Base-by-base conservation (phyloP, 331 rosid species). In the Malus hybrid region DNA sequence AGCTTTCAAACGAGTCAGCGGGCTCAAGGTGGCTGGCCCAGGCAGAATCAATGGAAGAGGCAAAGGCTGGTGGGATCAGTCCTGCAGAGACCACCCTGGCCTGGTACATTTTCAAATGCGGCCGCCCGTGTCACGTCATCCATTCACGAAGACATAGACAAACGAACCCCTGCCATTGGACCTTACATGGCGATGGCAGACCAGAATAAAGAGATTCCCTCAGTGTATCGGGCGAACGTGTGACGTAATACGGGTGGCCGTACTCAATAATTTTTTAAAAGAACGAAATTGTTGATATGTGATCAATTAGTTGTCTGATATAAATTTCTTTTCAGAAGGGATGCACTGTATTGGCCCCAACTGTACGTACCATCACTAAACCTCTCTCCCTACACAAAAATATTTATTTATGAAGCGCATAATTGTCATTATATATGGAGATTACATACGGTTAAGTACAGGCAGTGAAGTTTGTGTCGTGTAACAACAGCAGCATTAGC, bases 301-400 rank as follows among this genome's bases (percentile, higher is more conserved):
- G 9, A 7, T 54, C 5, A 15, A 10, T 52, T 14, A 52, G 59
- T 54, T 54, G 8, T 22, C 34, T 56, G 34, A 24, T 67, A 22
- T 52, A 6, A 5, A 24, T 24, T 54, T 55, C 62, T 71, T 73
- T 42, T 20, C 84, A 82, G 88, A 54, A 63, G 73, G 73, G 65
- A 33, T 82, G 86, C 74, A 79, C 86, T 24, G 27, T 75, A 73
- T 71, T 73, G 80, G 88, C 88, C 8, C 86, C 86, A 73, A 85
- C 86, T 4, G 88, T 85, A 76, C 76, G 86, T 74, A 46, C 29
- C 57, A 59, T 59, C 5, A 42, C 48, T 10, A 42, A 42, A 10
- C 4, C 48, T 42, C 48, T 42, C 48, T 42, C 48, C 48, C 48
- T 10, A 10, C 48, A 42, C 48, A 42, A 42, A 42, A 10, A 42